phyloP scores from a whole-genome alignment of 2,329 filamentous ascomycete genomes.

The Penicillium sp. region DNA sequence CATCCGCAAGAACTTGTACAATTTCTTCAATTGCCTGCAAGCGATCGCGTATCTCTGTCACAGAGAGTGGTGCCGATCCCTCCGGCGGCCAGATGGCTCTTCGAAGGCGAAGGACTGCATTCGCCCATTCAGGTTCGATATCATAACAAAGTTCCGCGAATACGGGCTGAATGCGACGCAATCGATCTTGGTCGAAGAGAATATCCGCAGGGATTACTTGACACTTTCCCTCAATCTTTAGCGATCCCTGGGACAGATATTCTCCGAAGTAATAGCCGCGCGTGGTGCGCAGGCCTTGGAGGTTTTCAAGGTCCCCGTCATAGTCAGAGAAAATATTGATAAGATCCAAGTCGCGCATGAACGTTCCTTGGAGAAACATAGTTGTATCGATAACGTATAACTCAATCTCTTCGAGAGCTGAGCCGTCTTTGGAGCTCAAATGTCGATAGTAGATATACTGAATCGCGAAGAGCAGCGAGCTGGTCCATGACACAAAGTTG shows the following conservation, averaged over 20 bases:
- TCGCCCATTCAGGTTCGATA: not conserved
- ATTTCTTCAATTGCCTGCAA: not conserved
- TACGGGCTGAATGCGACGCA: not conserved
- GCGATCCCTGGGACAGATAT: not conserved
- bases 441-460: conserved; percentile 1
- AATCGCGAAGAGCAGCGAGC: not conserved
- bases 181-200: not conserved
- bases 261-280: not conserved
- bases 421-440: not conserved
- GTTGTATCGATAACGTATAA: not conserved
- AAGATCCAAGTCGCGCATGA: not conserved
- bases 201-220: not conserved
- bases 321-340: not conserved
- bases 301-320: not conserved
- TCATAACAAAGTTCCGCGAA: not conserved
- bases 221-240: not conserved
- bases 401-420: not conserved
- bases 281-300: not conserved
- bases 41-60: not conserved
- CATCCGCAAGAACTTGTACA: not conserved
- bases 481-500: not conserved
- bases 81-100: not conserved
- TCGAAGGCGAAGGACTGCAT: not conserved
- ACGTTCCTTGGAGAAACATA: not conserved
- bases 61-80: not conserved